Evolutionary conservation across 495 filamentous ascomycete species (phyloP), one percentile per base, ranked within the genome.

Genomic region (Aspergillus affinis): DNA sequence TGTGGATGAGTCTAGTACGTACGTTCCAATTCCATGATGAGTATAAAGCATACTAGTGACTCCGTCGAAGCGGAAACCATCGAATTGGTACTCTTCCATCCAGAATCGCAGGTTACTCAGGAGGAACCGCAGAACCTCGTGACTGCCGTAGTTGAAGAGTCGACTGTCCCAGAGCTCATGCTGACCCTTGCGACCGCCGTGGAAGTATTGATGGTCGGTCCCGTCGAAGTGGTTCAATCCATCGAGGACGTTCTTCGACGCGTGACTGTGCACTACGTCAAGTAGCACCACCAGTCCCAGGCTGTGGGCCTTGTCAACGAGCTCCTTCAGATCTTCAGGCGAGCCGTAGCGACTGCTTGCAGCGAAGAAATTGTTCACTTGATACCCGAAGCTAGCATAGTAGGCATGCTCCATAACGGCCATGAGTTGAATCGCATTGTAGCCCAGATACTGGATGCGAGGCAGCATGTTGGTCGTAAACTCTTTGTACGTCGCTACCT

Each of bases 381-480:
- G 94, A 74, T 98, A 98, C 36, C 94, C 94, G 67, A 98, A 98
- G 65, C 93, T 97, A 62, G 94, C 94, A 74, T 98, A 98, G 79
- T 98, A 98, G 27, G 94, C 93, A 76, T 98, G 94, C 72, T 98
- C 94, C 91, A 98, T 98, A 65, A 98, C 83, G 46, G 94, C 94
- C 94, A 98, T 98, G 63, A 98, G 81, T 73, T 98, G 94, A 65
- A 98, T 97, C 46, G 93, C 89, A 77, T 98, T 97, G 78, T 98
- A 98, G 56, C 93, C 94, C 57, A 97, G 81, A 65, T 84, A 79
- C 67, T 92, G 87, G 76, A 98, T 97, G 61, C 93, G 87, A 9
- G 93, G 92, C 8, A 98, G 83, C 83, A 94, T 89, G 72, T 89
- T 90, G 65, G 86, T 82, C 17, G 95, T 98, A 76, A 98, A 98